Evolutionary conservation across 2,329 filamentous ascomycete genomes (phyloP).

Genomic region (Colletotrichum sp.): DNA sequence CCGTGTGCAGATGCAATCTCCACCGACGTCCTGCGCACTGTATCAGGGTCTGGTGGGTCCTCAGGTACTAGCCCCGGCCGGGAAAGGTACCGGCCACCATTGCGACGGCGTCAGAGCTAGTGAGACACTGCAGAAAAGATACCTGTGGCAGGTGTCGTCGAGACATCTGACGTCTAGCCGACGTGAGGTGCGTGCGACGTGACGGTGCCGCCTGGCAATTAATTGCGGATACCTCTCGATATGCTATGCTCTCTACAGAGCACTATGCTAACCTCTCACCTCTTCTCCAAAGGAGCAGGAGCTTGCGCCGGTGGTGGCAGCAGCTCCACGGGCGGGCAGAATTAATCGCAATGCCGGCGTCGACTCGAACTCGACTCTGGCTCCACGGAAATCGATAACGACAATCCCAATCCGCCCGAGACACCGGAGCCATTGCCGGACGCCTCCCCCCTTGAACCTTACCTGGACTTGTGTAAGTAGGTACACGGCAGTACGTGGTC

Average conservation of each 20-base stretch:
- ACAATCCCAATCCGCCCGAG: not conserved
- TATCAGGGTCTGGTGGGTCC: slow-evolving; percentile 7
- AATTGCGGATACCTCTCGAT: not conserved
- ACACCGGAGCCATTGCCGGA: slow-evolving; percentile 3
- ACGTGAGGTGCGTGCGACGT: slow-evolving; percentile 3
- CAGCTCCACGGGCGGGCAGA: not conserved
- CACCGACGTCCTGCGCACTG: not conserved
- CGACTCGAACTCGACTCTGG: not conserved
- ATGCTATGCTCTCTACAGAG: not conserved
- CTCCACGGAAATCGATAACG: not conserved
- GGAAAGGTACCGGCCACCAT: slow-evolving; percentile 4
- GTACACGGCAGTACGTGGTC: not conserved
- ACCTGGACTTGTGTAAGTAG: not conserved
- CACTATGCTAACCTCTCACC: not conserved
- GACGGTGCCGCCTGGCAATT: not conserved
- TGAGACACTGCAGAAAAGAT: slow-evolving; percentile 14
- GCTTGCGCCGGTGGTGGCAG: not conserved
- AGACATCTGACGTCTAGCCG: slow-evolving; percentile 20
- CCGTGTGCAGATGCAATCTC: not conserved
- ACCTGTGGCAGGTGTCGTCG: slow-evolving; percentile 21
- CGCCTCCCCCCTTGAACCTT: slow-evolving; percentile 1
- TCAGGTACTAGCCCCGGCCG: not conserved
- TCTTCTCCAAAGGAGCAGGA: not conserved
- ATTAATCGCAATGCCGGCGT: not conserved
- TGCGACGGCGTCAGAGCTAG: not conserved